Percentiles rank a stretch among this genome's conserved stretches.
phyloP scores from a whole-genome alignment of 352 stramenopile species.

The Phytophthora capsici region DNA sequence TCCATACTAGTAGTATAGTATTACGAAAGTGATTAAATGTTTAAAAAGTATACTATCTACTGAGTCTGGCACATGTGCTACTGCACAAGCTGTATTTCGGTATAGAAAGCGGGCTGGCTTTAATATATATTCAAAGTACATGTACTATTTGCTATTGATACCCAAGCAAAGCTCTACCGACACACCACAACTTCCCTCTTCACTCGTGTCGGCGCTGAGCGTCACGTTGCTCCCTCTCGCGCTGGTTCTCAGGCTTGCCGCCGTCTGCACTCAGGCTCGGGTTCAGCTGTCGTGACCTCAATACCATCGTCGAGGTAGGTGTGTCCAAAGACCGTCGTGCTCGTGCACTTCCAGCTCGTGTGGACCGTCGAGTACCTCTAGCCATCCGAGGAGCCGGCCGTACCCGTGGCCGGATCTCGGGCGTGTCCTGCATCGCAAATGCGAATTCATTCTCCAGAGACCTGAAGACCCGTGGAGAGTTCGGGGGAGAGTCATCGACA shows the following conservation, averaged over 20 bases:
- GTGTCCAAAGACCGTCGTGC: slow-evolving; percentile 53
- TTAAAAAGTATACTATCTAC: no score
- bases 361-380: slow-evolving; percentile 45
- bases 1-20: no score
- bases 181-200: slow-evolving; percentile 12
- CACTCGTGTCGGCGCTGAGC: slow-evolving; percentile 41
- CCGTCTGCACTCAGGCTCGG: slow-evolving; percentile 41
- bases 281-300: slow-evolving; percentile 64
- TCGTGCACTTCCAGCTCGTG: slow-evolving; percentile 37
- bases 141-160: no score
- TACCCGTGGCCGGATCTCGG: slow-evolving; percentile 48
- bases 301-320: slow-evolving; percentile 63
- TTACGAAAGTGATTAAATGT: no score
- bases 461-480: slow-evolving; percentile 54
- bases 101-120: no score
- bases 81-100: no score
- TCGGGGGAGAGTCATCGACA: slow-evolving; percentile 44
- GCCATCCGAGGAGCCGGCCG: slow-evolving; percentile 59
- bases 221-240: slow-evolving; percentile 48
- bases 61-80: no score
- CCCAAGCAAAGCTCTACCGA: no score
- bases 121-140: no score
- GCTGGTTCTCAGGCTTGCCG: slow-evolving; percentile 44
- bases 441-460: slow-evolving; percentile 74
- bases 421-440: slow-evolving; percentile 62